phyloP scores from a whole-genome alignment of 2,329 filamentous ascomycete genomes.

The Beauveria bassiana region DNA sequence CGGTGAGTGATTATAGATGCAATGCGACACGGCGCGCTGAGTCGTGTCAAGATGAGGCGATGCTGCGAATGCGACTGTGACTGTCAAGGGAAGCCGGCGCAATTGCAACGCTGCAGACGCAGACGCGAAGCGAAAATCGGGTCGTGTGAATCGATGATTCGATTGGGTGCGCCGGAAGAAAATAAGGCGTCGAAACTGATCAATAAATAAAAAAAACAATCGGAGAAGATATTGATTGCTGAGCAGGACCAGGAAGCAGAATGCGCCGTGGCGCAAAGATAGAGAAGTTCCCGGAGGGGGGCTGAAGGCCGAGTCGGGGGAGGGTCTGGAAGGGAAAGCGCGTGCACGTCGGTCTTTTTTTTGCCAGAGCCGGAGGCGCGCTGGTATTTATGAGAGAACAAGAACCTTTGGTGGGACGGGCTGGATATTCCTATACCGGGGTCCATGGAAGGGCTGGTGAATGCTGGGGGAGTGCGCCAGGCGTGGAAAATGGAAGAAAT shows the following conservation, averaged over 20 bases:
- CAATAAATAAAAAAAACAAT: neutral
- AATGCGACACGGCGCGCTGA: neutral
- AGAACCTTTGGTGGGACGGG: constrained; percentile 26
- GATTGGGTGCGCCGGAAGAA: constrained; percentile 1
- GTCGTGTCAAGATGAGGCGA: neutral
- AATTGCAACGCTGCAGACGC: neutral
- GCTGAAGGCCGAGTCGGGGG: constrained; percentile 15
- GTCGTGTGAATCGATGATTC: neutral
- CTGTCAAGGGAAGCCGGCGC: neutral
- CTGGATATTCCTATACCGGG: constrained; percentile 32
- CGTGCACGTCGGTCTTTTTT: constrained; percentile 38
- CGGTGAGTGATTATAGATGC: neutral
- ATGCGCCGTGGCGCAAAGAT: constrained; percentile 8
- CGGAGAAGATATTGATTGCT: neutral
- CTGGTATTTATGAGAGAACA: constrained; percentile 39
- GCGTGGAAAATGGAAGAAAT: constrained; percentile 21
- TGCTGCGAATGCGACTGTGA: neutral
- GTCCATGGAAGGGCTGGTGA: constrained; percentile 21
- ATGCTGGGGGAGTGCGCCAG: constrained; percentile 10
- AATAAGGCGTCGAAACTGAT: constrained; percentile 1
- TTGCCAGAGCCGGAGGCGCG: constrained; percentile 34
- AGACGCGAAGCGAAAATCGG: neutral
- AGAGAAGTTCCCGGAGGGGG: constrained; percentile 1
- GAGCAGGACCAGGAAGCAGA: neutral
- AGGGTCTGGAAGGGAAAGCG: constrained; percentile 37